Evolutionary conservation across 768 basidiomycete species (phyloP).

Genomic region (Lanmaoa rubissima): DNA sequence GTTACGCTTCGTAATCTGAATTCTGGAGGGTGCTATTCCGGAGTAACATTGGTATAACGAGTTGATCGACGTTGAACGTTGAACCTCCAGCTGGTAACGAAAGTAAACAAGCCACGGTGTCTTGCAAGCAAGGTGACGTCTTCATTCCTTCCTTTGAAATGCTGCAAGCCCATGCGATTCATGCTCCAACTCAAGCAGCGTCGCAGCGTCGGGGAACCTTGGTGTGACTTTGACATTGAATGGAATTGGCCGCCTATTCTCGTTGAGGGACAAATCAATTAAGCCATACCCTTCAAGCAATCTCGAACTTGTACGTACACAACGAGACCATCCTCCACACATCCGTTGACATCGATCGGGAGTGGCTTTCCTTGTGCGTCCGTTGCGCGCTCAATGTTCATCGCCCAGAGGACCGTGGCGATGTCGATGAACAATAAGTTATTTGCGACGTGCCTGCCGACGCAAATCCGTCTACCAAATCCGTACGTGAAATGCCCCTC

Average conservation of each 20-base stretch:
- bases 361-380: not conserved
- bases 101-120: no score
- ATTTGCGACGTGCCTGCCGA: conserved; percentile 36
- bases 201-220: conserved; percentile 6
- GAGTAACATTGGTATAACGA: no score
- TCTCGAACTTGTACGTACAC: not conserved
- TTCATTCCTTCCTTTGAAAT: not conserved
- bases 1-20: not conserved
- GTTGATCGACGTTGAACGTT: no score
- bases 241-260: conserved; percentile 1
- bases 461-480: conserved; percentile 26
- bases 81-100: no score
- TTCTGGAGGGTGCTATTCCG: not conserved
- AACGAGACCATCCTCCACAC: conserved; percentile 6
- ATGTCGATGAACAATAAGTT: conserved; percentile 34
- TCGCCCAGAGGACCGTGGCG: conserved; percentile 30
- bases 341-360: conserved; percentile 6
- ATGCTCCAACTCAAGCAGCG: conserved; percentile 6
- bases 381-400: conserved; percentile 12
- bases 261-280: no score
- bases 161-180: conserved; percentile 5
- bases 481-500: conserved; percentile 13
- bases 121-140: no score
- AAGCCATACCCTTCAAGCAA: no score
- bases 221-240: not conserved